Conservation (phyloP, 192 early-diverging fungal genomes). For the Haplosporangium gracile region DNA sequence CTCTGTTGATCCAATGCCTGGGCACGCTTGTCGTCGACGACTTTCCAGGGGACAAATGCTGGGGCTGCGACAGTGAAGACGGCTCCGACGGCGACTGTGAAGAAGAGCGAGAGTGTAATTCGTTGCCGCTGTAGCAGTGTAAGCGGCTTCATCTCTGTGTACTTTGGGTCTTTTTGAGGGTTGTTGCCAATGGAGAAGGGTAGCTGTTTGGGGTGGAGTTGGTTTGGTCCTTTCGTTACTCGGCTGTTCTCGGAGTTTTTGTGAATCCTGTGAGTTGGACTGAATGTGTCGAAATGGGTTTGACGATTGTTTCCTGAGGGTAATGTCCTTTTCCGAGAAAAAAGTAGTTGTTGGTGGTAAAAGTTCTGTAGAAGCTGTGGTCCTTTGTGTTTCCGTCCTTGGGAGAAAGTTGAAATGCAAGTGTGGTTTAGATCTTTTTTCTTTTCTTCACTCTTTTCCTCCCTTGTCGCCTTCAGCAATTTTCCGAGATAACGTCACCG, state of each 20-base stretch:
- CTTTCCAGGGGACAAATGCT: constrained; percentile 66
- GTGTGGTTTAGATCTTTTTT: not conserved
- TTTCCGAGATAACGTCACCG: constrained; percentile 1
- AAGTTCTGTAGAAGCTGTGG: not conserved
- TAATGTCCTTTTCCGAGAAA: not conserved
- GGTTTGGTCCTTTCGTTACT: not conserved
- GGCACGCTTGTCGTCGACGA: constrained; percentile 61
- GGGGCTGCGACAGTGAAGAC: constrained; percentile 66
- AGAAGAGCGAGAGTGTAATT: constrained; percentile 64
- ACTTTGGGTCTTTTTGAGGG: no score
- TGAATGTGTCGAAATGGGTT: not conserved
- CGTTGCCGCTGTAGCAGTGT: constrained; percentile 64
- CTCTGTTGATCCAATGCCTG: constrained; percentile 55
- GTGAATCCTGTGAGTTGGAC: not conserved
- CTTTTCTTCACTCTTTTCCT: not conserved
- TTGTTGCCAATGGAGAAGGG: not conserved
- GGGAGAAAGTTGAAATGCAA: not conserved
- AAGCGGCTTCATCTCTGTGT: constrained; percentile 46
- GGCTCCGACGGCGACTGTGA: constrained; percentile 64
- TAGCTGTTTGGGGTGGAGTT: not conserved
- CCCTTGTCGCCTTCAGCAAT: not conserved
- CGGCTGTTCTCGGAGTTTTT: constrained; percentile 6
- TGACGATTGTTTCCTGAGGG: not conserved
- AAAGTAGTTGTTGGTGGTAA: not conserved
- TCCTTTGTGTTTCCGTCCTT: not conserved